Evolutionary conservation across 768 basidiomycete species (phyloP).

Genomic region (Rhizopogon roseolus): DNA sequence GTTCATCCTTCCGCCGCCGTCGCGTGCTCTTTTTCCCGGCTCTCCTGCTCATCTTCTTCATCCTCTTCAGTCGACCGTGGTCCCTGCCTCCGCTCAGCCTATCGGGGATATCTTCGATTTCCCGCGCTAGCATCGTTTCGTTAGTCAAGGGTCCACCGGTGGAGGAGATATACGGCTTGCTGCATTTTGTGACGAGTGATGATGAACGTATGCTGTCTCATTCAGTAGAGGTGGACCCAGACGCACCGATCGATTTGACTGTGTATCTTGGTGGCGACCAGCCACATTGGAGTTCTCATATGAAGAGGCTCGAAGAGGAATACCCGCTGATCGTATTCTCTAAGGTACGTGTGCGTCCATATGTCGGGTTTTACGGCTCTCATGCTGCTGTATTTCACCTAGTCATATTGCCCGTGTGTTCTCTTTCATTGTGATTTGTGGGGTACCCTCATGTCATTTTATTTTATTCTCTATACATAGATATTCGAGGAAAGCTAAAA

Average conservation of each 20-base stretch:
- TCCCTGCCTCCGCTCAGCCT: slow-evolving; percentile 32
- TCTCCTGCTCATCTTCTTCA: slow-evolving; percentile 28
- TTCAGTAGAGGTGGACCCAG: slow-evolving; percentile 39
- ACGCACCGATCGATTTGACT: slow-evolving; percentile 41
- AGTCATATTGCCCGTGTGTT: slow-evolving; percentile 77
- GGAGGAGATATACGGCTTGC: slow-evolving; percentile 67
- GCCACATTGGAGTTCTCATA: slow-evolving; percentile 36
- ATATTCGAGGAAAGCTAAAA: slow-evolving; percentile 28
- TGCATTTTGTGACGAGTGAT: slow-evolving; percentile 53
- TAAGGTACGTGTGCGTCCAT: slow-evolving; percentile 47
- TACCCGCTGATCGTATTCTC: slow-evolving; percentile 77
- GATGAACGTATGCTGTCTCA: slow-evolving; percentile 37
- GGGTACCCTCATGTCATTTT: not conserved
- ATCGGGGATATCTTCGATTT: slow-evolving; percentile 29
- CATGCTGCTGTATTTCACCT: not conserved
- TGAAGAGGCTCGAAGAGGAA: slow-evolving; percentile 37
- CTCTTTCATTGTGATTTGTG: not conserved
- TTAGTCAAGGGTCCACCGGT: slow-evolving; percentile 34
- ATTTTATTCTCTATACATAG: slow-evolving; percentile 4
- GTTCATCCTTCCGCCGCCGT: slow-evolving; percentile 33
- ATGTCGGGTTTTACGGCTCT: not conserved
- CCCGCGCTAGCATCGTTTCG: slow-evolving; percentile 35
- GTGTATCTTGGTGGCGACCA: slow-evolving; percentile 37
- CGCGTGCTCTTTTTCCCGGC: slow-evolving; percentile 39
- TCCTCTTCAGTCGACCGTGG: slow-evolving; percentile 41